phyloP scores from a whole-genome alignment of 768 basidiomycete genomes.

The Leccinum subgranulosum region DNA sequence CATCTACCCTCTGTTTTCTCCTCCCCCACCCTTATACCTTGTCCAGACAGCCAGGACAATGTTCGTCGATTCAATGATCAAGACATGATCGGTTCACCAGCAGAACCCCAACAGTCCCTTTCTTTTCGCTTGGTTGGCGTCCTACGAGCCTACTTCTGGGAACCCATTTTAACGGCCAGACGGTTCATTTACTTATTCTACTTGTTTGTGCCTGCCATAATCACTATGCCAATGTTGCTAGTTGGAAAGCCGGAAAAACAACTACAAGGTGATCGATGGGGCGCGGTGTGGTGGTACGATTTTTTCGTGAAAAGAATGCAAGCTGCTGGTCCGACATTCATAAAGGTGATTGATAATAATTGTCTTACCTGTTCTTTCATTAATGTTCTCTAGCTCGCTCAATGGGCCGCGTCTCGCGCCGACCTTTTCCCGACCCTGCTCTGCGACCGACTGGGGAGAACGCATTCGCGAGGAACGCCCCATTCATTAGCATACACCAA shows the following conservation, averaged over 20 bases:
- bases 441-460: slow-evolving; percentile 77
- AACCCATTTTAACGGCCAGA: slow-evolving; percentile 78
- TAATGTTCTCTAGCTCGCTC: slow-evolving; percentile 63
- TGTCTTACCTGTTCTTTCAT: slow-evolving; percentile 7
- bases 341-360: slow-evolving; percentile 62
- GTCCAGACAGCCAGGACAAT: slow-evolving; percentile 18
- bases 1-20: slow-evolving; percentile 48
- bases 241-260: slow-evolving; percentile 53
- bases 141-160: slow-evolving; percentile 64
- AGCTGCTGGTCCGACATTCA: slow-evolving; percentile 93
- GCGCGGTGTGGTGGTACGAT: slow-evolving; percentile 97
- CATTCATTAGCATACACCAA: slow-evolving; percentile 82
- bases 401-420: slow-evolving; percentile 96
- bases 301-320: slow-evolving; percentile 88
- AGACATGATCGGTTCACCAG: slow-evolving; percentile 60
- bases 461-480: slow-evolving; percentile 85
- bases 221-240: slow-evolving; percentile 81
- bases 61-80: slow-evolving; percentile 21
- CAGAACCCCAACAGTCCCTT: slow-evolving; percentile 55
- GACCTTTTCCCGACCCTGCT: slow-evolving; percentile 89
- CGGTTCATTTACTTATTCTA: slow-evolving; percentile 81
- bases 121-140: slow-evolving; percentile 41
- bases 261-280: slow-evolving; percentile 79
- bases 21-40: slow-evolving; percentile 48
- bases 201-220: slow-evolving; percentile 85